Conservation (phyloP, 2,329 filamentous ascomycete genomes). For the Colletotrichum navitas region DNA sequence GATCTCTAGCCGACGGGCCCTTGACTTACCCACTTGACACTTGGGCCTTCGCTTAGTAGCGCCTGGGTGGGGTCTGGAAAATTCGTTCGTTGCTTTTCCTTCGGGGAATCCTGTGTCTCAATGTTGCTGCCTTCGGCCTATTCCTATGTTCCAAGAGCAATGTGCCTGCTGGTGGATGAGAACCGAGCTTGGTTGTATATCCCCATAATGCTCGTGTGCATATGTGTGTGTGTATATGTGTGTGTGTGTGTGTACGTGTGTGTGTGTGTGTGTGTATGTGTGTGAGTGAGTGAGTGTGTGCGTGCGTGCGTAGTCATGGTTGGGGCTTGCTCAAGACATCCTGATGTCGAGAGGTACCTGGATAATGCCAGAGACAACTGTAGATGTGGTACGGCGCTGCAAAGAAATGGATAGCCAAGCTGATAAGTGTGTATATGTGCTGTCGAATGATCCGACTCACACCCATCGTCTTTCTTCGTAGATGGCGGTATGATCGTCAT, state of each 20-base stretch:
- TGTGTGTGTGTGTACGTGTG: neutral
- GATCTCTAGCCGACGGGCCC: slow-evolving; percentile 18
- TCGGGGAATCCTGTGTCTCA: slow-evolving; percentile 5
- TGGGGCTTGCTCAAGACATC: neutral
- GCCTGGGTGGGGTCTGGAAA: slow-evolving; percentile 21
- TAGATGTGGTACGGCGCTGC: neutral
- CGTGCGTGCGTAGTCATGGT: neutral
- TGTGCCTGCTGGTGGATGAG: neutral
- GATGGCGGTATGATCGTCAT: too few species aligned
- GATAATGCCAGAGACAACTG: neutral
- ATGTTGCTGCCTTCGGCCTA: slow-evolving; percentile 9
- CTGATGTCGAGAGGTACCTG: neutral
- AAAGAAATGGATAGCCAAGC: neutral
- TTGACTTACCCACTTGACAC: neutral
- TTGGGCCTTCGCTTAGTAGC: neutral
- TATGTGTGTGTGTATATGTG: neutral
- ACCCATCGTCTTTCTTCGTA: neutral
- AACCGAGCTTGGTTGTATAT: neutral
- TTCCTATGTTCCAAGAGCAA: neutral
- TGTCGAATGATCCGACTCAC: neutral
- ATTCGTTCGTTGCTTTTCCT: slow-evolving; percentile 1
- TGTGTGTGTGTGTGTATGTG: neutral
- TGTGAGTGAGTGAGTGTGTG: neutral
- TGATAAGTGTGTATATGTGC: neutral
- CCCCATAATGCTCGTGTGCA: neutral